Percentiles rank a stretch among this genome's conserved stretches.
These are phyloP conservation scores for Candida morakotiae DNA, from an alignment of 805 yeast species.

Conservation along the genomic window DNA sequence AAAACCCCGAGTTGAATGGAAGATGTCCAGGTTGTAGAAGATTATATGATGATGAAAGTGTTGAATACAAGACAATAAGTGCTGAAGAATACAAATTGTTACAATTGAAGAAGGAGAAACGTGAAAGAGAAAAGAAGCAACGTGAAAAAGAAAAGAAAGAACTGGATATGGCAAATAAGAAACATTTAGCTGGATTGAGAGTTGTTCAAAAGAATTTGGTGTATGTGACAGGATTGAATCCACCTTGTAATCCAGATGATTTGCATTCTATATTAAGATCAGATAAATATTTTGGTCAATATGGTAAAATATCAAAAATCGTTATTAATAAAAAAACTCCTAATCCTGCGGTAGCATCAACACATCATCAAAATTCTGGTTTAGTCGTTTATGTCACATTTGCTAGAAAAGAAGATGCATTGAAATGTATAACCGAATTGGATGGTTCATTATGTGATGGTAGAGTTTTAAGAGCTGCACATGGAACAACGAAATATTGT, in stretches of 20 bases:
- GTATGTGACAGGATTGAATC: constrained; percentile 92
- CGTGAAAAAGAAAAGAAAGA: constrained; percentile 90
- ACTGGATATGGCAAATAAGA: constrained; percentile 76
- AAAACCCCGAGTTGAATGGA: constrained; percentile 92
- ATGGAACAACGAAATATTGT: constrained; percentile 98
- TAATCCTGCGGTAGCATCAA: constrained; percentile 26
- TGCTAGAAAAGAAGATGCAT: constrained; percentile 91
- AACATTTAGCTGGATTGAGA: constrained; percentile 92
- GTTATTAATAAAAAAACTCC: constrained; percentile 82
- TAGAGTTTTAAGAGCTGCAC: constrained; percentile 84
- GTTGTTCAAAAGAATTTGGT: constrained; percentile 98
- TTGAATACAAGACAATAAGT: constrained; percentile 78
- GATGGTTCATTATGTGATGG: constrained; percentile 95
- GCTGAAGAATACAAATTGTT: constrained; percentile 85
- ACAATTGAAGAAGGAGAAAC: constrained; percentile 73
- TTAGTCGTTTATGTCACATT: constrained; percentile 95
- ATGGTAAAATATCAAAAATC: constrained; percentile 90
- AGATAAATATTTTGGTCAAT: constrained; percentile 96
- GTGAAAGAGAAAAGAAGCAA: constrained; percentile 78
- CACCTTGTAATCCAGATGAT: constrained; percentile 78
- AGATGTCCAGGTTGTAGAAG: constrained; percentile 98
- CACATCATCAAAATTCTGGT: constrained; percentile 59
- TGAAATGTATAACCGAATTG: constrained; percentile 85
- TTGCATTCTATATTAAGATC: constrained; percentile 77
- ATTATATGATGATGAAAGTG: constrained; percentile 86